These are phyloP conservation scores for Lactarius sanguifluus DNA, from an alignment of 768 basidiomycete species.

Conservation along the genomic window DNA sequence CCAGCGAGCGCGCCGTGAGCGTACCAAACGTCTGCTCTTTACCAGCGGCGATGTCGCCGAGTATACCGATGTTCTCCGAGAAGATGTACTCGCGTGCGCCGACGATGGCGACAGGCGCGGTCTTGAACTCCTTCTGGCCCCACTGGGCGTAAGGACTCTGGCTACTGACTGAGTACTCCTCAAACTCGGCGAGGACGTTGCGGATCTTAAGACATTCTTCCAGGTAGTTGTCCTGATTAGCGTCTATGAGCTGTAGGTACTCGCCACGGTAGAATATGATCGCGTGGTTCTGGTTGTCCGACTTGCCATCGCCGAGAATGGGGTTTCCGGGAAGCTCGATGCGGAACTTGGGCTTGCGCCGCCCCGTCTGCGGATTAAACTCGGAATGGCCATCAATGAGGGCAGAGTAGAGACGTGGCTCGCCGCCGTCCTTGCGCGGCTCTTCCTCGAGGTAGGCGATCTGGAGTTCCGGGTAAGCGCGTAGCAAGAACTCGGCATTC, in stretches of 20 bases:
- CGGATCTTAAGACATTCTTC: constrained; percentile 99
- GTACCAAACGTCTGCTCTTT: constrained; percentile 99
- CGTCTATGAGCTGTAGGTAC: constrained; percentile 98
- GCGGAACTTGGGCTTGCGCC: constrained; percentile 93
- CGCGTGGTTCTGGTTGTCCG: constrained; percentile 99
- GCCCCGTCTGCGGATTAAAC: constrained; percentile 84
- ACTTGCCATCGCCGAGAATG: constrained; percentile 98
- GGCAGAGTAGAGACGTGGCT: constrained; percentile 91
- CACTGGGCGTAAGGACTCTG: constrained; percentile 93
- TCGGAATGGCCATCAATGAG: constrained; percentile 98
- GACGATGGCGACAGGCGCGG: constrained; percentile 91
- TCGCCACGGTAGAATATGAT: constrained; percentile 99
- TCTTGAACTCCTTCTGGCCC: constrained; percentile 85
- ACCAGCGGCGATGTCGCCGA: constrained; percentile 97
- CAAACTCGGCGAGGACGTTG: constrained; percentile 97
- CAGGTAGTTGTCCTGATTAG: constrained; percentile 99
- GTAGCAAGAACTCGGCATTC: constrained; percentile 96
- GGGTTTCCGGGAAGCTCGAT: constrained; percentile 99
- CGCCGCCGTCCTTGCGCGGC: constrained; percentile 91
- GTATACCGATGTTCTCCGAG: constrained; percentile 98
- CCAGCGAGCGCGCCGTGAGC: constrained; percentile 90
- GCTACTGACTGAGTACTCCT: constrained; percentile 81
- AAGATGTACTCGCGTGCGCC: constrained; percentile 99
- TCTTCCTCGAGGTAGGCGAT: constrained; percentile 99
- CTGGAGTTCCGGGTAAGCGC: constrained; percentile 97